Evolutionary conservation across 305 asterid genomes (phyloP).

Genomic region (Petunia hybrid): DNA sequence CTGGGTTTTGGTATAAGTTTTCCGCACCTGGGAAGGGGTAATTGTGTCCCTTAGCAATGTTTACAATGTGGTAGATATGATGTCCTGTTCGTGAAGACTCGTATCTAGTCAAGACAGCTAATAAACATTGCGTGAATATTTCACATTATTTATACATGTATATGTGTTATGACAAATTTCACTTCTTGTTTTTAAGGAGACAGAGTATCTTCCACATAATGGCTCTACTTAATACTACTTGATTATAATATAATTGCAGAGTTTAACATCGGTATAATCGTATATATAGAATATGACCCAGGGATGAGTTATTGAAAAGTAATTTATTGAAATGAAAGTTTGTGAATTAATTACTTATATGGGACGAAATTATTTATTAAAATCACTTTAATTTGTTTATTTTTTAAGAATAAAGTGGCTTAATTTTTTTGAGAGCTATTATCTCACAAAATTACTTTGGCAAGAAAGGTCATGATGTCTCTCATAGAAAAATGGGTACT

Average conservation of each 20-base stretch:
- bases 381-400: too few species aligned
- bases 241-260: not conserved
- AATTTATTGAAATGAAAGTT: too few species aligned
- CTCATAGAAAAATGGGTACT: too few species aligned
- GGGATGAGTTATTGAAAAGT: not conserved
- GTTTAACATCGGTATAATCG: not conserved
- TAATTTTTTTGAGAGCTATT: too few species aligned
- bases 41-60: conserved; percentile 43
- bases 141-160: not conserved
- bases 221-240: conserved; percentile 38
- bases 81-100: conserved; percentile 43
- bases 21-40: conserved; percentile 40
- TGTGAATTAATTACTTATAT: not conserved
- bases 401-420: too few species aligned
- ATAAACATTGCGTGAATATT: conserved; percentile 23
- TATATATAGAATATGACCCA: not conserved
- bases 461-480: too few species aligned
- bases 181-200: not conserved
- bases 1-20: conserved; percentile 24
- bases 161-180: conserved; percentile 31
- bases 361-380: not conserved
- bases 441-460: too few species aligned
- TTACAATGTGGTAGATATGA: conserved; percentile 47
- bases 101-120: conserved; percentile 49
- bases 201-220: conserved; percentile 36